Percentiles rank a stretch among this genome's conserved stretches.
phyloP scores from a whole-genome alignment of 2,329 filamentous ascomycete genomes.

The Trichoderma arundinaceum region DNA sequence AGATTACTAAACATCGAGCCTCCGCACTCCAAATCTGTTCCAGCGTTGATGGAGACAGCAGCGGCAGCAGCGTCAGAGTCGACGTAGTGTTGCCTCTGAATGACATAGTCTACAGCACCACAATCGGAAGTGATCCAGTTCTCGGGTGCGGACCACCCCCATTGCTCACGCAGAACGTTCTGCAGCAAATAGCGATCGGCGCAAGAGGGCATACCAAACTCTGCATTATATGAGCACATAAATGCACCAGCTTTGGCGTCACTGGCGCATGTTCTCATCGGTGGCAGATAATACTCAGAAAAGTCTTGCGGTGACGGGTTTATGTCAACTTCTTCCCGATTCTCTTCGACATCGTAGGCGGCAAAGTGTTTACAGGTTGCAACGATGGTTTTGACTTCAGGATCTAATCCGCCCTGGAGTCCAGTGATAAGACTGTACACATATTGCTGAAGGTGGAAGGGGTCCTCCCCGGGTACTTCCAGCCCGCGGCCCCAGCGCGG shows the following conservation, averaged over 20 bases:
- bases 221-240: not conserved
- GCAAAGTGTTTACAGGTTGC: too few relatives aligned
- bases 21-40: not conserved
- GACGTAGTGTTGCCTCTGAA: too few relatives aligned
- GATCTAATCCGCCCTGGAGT: too few relatives aligned
- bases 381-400: too few relatives aligned
- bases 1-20: not conserved
- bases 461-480: too few relatives aligned
- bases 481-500: too few relatives aligned
- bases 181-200: constrained; percentile 1
- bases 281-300: not conserved
- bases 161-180: not conserved
- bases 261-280: not conserved
- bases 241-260: not conserved
- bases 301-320: not conserved
- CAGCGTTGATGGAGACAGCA: not conserved
- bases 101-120: too few relatives aligned
- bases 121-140: too few relatives aligned
- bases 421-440: too few relatives aligned
- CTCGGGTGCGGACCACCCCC: not conserved
- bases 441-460: too few relatives aligned
- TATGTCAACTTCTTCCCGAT: too few relatives aligned
- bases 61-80: not conserved
- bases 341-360: too few relatives aligned
- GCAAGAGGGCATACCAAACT: not conserved